Evolutionary conservation across 768 basidiomycete genomes (phyloP), one percentile per base, ranked within the genome.

Genomic region (Suillus alpinus): DNA sequence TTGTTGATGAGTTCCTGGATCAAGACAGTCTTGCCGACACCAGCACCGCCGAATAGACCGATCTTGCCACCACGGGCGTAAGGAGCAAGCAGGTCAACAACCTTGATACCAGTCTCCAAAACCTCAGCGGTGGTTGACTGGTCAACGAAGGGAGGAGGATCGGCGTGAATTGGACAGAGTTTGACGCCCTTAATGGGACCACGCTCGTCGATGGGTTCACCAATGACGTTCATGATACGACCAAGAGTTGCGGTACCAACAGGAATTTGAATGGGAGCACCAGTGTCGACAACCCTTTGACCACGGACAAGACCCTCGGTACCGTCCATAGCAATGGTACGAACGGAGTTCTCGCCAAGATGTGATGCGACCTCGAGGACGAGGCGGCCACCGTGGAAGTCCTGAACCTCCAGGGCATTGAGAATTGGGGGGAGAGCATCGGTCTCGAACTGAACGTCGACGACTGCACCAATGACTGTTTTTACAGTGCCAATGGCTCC

Each of bases 41-140:
- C 97, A 69, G 97, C 97, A 90, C 97, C 97, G 73, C 97, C 97
- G 81, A 99, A 97, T 71, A 99, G 92, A 86, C 97, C 97, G 77
- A 99, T 98, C 81, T 99, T 99, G 80, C 97, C 97, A 83, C 97
- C 97, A 89, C 97, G 95, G 69, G 97, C 97, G 75, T 99, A 99
- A 62, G 97, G 97, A 58, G 97, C 97, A 68, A 99, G 91, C 67
- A 99, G 90, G 78, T 99, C 97, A 77, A 99, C 97, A 74, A 99
- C 97, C 84, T 99, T 99, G 86, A 99, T 99, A 81, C 97, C 97
- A 59, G 97, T 99, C 83, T 99, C 97, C 71, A 99, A 84, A 59
- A 99, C 94, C 77, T 99, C 97, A 65, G 97, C 95, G 49, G 94
- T 95, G 58, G 97, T 99, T 36, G 97, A 97, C 80, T 99, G 97